Evolutionary conservation across 306 rosid species (phyloP).

Genomic region (Quercus gilva): DNA sequence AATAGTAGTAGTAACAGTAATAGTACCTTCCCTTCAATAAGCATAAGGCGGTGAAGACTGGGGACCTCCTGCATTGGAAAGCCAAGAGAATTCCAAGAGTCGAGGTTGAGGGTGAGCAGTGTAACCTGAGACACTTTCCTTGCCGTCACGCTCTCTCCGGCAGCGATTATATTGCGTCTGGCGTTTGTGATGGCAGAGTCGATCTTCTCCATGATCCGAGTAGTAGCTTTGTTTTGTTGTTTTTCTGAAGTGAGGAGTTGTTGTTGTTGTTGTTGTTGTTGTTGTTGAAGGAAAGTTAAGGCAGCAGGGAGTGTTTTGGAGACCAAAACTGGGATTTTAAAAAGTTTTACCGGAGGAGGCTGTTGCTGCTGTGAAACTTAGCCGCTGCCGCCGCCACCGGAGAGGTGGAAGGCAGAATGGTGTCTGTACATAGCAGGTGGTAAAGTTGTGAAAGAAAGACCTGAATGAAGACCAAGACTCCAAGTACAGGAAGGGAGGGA

Average conservation of each 20-base stretch:
- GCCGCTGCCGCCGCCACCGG: constrained; percentile 1
- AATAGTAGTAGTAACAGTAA: too few species aligned
- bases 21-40: constrained; percentile 69
- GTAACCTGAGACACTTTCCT: constrained; percentile 71
- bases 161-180: constrained; percentile 37
- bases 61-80: constrained; percentile 75
- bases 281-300: background rate
- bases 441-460: too few species aligned
- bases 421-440: constrained; percentile 46
- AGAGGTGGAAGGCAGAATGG: constrained; percentile 15
- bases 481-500: too few species aligned
- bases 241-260: too few species aligned
- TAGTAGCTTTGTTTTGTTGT: too few species aligned
- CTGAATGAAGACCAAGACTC: too few species aligned
- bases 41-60: constrained; percentile 50
- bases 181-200: constrained; percentile 48
- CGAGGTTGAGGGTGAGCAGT: constrained; percentile 49
- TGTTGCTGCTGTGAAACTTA: background rate
- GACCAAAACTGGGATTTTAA: background rate
- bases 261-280: too few species aligned
- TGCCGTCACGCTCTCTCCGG: constrained; percentile 57
- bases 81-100: constrained; percentile 61
- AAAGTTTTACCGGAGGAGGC: background rate
- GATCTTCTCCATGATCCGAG: constrained; percentile 13
- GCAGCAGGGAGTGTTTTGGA: constrained; percentile 5